Base-by-base conservation (phyloP, 2,329 filamentous ascomycete genomes). In the Aspergillus nomiae region DNA sequence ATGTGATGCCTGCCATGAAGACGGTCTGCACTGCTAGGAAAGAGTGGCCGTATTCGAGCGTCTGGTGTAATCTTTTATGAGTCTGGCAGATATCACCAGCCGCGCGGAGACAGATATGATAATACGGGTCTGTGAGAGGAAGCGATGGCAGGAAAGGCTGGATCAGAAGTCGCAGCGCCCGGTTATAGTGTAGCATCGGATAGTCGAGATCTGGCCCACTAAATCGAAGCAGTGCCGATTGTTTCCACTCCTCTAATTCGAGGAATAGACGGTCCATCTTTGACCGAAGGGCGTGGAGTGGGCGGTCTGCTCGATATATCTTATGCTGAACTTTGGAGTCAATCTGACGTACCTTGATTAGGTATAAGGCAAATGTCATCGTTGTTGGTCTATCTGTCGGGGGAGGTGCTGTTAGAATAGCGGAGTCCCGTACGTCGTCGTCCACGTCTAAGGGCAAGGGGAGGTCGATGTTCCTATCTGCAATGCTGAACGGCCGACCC, bases 241-340 rank as follows among this genome's bases (percentile, higher is more conserved):
- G 66, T 67, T 79, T 81, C 83, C 82, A 84, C 45, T 79, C 76
- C 64, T 84, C 81, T 0, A 85, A 75, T 55, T 81, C 76, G 36
- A 77, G 73, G 54, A 82, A 79, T 1, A 83, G 74, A 6, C 73
- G 76, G 63, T 82, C 79, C 71, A 85, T 80, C 67, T 85, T 84
- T 28, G 78, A 75, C n/a, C 76, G 76, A 4, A 85, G 72, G 3
- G 79, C 72, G 30, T 77, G 73, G 4, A 84, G 73, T 2, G 81
- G 77, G 41, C 78, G 76, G 64, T 85, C 83, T 16, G 81, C 80
- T 16, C 83, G 78, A 66, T 85, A 85, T 41, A 85, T 80, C n/a
- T 82, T 82, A 59, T 82, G 77, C 64, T 85, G 82, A 34, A 85
- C 84, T 21, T 78, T 78, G 1, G 83, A 83, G 65, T 85, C 82